These are phyloP conservation scores for Pestalotiopsis sp. DNA, from an alignment of 2,329 filamentous ascomycete species.

Conservation along the genomic window DNA sequence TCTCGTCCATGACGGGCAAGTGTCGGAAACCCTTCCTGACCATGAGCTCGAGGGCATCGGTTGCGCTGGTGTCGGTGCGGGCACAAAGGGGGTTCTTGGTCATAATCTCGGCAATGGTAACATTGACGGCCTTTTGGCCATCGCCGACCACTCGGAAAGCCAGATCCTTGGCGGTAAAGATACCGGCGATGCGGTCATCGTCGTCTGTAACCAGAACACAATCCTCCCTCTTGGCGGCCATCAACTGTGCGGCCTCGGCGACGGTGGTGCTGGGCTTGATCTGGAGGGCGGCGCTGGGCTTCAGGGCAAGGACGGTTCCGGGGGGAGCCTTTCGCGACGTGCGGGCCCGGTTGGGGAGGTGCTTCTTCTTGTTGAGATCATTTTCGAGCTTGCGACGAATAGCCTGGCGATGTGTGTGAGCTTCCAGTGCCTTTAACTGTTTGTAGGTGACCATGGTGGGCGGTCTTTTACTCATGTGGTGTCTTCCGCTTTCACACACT, in stretches of 20 bases:
- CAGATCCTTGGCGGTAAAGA: conserved; percentile 98
- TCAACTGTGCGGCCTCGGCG: conserved; percentile 93
- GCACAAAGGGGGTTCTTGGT: conserved; percentile 99
- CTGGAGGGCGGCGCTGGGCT: conserved; percentile 93
- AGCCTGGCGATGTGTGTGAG: conserved; percentile 61
- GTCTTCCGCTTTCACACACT: not conserved
- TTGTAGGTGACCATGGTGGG: not conserved
- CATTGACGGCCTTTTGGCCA: conserved; percentile 83
- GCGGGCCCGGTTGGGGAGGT: conserved; percentile 74
- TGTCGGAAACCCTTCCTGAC: conserved; percentile 97
- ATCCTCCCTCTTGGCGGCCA: conserved; percentile 98
- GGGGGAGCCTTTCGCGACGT: conserved; percentile 92
- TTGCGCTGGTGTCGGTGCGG: conserved; percentile 95
- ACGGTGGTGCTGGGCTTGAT: conserved; percentile 96
- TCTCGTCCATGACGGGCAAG: conserved; percentile 98
- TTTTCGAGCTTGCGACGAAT: conserved; percentile 96
- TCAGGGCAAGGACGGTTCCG: conserved; percentile 91
- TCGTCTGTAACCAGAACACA: conserved; percentile 98
- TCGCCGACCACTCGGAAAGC: conserved; percentile 94
- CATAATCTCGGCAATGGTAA: conserved; percentile 98
- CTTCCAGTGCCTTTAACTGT: conserved; percentile 21
- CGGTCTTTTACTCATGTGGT: not conserved
- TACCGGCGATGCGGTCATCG: conserved; percentile 95
- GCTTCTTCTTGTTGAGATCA: conserved; percentile 97
- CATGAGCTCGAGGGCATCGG: conserved; percentile 96